These are phyloP conservation scores for Tulasnella sp. DNA, from an alignment of 768 basidiomycete species.

Conservation along the genomic window DNA sequence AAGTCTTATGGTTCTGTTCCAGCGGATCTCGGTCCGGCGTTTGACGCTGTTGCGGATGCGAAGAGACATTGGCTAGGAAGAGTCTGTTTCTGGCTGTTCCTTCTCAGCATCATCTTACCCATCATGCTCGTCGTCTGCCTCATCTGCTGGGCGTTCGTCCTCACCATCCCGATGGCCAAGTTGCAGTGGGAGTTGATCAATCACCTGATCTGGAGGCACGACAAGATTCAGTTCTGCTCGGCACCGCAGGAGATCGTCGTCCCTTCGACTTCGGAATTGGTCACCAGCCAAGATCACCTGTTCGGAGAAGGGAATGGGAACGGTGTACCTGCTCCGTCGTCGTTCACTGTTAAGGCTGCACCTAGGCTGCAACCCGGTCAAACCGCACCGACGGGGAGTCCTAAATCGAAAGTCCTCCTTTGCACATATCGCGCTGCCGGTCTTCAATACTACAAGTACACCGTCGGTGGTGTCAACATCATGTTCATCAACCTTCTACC, in stretches of 20 bases:
- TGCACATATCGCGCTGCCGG: conserved; percentile 92
- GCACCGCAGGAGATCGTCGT: conserved; percentile 61
- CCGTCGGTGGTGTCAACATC: conserved; percentile 96
- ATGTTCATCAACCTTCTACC: conserved; percentile 92
- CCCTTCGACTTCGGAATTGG: neutral
- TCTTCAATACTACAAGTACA: conserved; percentile 95
- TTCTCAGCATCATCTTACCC: conserved; percentile 73
- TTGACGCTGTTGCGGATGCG: neutral
- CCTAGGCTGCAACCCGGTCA: conserved; percentile 77
- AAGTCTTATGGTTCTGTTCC: conserved; percentile 20
- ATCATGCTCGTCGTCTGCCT: conserved; percentile 78
- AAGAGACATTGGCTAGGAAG: conserved; percentile 48
- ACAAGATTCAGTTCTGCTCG: conserved; percentile 82
- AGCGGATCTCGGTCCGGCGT: conserved; percentile 9
- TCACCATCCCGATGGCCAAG: conserved; percentile 97
- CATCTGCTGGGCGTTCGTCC: conserved; percentile 88
- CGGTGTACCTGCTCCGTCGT: conserved; percentile 24
- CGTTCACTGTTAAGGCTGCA: conserved; percentile 51
- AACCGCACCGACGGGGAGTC: conserved; percentile 71
- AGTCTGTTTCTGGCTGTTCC: conserved; percentile 68
- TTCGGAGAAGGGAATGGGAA: neutral
- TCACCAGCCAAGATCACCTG: neutral
- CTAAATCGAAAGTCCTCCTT: conserved; percentile 76
- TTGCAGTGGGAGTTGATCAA: conserved; percentile 91
- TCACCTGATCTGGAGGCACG: conserved; percentile 66